phyloP scores from a whole-genome alignment of 2,329 filamentous ascomycete genomes.

The Dryadomyces quercus-mongolicae region DNA sequence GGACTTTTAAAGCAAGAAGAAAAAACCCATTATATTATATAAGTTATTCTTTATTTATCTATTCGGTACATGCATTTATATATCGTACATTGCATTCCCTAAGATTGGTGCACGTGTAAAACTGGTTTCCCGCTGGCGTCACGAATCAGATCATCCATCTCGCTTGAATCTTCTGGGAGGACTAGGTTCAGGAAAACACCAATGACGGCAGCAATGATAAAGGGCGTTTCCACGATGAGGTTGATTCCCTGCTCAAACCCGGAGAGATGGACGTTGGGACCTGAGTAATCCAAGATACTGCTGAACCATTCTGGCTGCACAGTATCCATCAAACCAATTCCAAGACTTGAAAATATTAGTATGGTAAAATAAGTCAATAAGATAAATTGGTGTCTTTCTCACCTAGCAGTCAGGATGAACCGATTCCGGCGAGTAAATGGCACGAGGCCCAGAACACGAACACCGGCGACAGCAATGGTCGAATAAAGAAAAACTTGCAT shows the following conservation, averaged over 20 bases:
- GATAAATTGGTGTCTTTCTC: too few species aligned
- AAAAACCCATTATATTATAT: too few species aligned
- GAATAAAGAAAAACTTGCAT: slow-evolving; percentile 54
- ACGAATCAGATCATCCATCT: slow-evolving; percentile 10
- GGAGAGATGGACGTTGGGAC: slow-evolving; percentile 21
- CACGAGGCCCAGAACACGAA: slow-evolving; percentile 51
- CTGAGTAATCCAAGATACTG: slow-evolving; percentile 24
- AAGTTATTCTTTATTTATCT: too few species aligned
- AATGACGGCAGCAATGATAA: slow-evolving; percentile 28
- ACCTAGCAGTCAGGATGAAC: slow-evolving; percentile 48
- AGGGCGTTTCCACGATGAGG: slow-evolving; percentile 26
- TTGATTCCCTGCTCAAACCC: slow-evolving; percentile 28
- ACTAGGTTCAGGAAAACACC: slow-evolving; percentile 30
- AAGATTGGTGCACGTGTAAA: background rate
- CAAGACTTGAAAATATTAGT: slow-evolving; percentile 21
- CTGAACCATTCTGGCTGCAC: slow-evolving; percentile 26
- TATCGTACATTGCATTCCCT: background rate
- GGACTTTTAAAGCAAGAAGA: too few species aligned
- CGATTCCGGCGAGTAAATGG: slow-evolving; percentile 53
- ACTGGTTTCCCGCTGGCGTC: background rate
- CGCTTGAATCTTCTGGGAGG: slow-evolving; percentile 17
- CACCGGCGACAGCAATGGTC: slow-evolving; percentile 52
- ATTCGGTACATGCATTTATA: too few species aligned
- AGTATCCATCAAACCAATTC: slow-evolving; percentile 41
- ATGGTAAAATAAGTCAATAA: too few species aligned